A percentile compares a stretch with the other conserved stretches of the same genome.
Evolutionary conservation across 305 asterid genomes (phyloP).

Genomic region (Fraxinus velutina): DNA sequence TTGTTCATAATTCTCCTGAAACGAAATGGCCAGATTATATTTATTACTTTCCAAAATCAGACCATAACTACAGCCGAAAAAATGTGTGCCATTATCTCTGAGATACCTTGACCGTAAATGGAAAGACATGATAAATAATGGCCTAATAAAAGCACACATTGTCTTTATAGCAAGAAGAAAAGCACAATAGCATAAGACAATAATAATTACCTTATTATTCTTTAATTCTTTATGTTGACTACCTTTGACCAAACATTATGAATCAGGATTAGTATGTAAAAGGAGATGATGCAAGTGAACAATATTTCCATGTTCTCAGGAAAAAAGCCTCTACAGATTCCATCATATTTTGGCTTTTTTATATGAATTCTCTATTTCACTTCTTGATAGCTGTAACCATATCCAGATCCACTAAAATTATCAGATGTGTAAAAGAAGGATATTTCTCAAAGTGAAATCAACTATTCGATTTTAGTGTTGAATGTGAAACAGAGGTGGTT

Average conservation of each 20-base stretch:
- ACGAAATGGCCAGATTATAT: background rate
- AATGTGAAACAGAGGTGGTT: background rate
- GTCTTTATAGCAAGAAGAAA: background rate
- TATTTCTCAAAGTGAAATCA: background rate
- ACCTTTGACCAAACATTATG: background rate
- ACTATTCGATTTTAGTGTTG: background rate
- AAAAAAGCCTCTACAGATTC: background rate
- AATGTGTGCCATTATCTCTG: background rate
- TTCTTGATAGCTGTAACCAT: background rate
- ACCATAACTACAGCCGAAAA: background rate
- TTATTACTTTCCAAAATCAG: background rate
- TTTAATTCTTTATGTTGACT: background rate
- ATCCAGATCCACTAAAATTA: background rate
- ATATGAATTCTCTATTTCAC: background rate
- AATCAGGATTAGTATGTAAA: background rate
- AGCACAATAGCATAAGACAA: background rate
- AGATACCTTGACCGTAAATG: background rate
- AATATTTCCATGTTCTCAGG: background rate
- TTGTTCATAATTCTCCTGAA: background rate
- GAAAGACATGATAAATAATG: background rate
- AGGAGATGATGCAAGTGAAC: background rate
- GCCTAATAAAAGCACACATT: background rate
- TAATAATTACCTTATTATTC: background rate
- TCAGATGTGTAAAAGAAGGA: background rate
- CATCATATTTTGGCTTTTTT: background rate